These are phyloP conservation scores for Fusarium transvaalense DNA, from an alignment of 2,329 filamentous ascomycete species.

Conservation along the genomic window DNA sequence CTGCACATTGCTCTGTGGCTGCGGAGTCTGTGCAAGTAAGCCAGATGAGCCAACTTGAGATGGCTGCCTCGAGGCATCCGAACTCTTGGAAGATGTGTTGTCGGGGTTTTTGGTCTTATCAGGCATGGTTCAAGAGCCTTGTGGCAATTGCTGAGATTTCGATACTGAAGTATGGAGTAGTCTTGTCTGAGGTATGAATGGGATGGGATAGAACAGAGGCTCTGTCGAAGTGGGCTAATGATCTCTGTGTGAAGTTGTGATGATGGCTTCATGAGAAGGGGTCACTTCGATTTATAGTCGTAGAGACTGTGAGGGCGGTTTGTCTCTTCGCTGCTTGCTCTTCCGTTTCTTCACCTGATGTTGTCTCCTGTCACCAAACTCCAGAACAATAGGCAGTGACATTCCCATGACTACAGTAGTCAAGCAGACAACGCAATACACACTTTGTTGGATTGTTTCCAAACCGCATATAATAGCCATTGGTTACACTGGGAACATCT, in stretches of 20 bases:
- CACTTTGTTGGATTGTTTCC: slow-evolving; percentile 7
- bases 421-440: slow-evolving; percentile 5
- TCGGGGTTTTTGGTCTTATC: neutral
- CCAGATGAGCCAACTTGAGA: neutral
- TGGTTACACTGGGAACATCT: slow-evolving; percentile 15
- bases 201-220: neutral
- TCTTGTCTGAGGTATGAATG: neutral
- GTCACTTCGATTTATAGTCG: slow-evolving; percentile 9
- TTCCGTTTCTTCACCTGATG: neutral
- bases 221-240: neutral
- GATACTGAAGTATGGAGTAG: neutral
- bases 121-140: neutral
- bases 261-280: neutral
- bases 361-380: neutral
- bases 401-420: neutral
- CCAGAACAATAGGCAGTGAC: neutral
- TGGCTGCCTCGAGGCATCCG: neutral
- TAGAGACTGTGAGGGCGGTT: neutral
- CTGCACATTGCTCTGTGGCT: neutral
- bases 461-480: neutral
- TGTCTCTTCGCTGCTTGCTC: neutral
- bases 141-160: neutral
- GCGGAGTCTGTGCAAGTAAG: neutral
- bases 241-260: neutral
- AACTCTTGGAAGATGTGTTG: neutral